Evolutionary conservation across 208 protist species (phyloP).

Genomic region (Novymonas esmeraldas): DNA sequence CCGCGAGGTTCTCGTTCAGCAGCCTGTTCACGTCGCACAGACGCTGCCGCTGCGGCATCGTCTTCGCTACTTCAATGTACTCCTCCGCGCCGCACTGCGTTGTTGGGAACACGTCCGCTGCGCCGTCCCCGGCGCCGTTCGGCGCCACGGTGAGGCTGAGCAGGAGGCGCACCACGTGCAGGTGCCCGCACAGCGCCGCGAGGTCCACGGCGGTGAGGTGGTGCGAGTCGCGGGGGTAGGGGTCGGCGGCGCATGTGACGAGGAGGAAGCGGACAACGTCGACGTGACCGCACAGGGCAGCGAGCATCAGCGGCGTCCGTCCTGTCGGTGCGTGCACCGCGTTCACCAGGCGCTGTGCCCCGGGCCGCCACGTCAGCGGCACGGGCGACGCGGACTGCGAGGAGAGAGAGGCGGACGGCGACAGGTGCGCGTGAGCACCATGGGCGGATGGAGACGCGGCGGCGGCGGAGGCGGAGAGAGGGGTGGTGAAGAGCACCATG

Average conservation of each 20-base stretch:
- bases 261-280: constrained; percentile 66
- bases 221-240: constrained; percentile 43
- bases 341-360: constrained; percentile 66
- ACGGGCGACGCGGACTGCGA: neutral
- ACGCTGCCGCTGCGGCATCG: constrained; percentile 52
- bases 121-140: constrained; percentile 33
- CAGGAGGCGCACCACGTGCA: constrained; percentile 52
- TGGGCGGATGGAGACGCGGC: neutral
- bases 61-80: constrained; percentile 69
- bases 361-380: constrained; percentile 45
- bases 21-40: constrained; percentile 57
- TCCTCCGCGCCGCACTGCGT: constrained; percentile 67
- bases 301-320: constrained; percentile 84
- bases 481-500: constrained; percentile 58
- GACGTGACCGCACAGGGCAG: constrained; percentile 59
- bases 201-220: constrained; percentile 71
- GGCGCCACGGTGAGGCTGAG: constrained; percentile 19
- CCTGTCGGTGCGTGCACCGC: constrained; percentile 57
- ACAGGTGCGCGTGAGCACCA: neutral
- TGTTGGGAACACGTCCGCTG: constrained; percentile 34
- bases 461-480: constrained; percentile 7
- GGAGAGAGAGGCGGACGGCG: neutral
- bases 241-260: constrained; percentile 49
- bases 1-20: constrained; percentile 48
- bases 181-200: constrained; percentile 68